Evolutionary conservation across 2,329 filamentous ascomycete genomes (phyloP).

Genomic region (Orbilia quercus): DNA sequence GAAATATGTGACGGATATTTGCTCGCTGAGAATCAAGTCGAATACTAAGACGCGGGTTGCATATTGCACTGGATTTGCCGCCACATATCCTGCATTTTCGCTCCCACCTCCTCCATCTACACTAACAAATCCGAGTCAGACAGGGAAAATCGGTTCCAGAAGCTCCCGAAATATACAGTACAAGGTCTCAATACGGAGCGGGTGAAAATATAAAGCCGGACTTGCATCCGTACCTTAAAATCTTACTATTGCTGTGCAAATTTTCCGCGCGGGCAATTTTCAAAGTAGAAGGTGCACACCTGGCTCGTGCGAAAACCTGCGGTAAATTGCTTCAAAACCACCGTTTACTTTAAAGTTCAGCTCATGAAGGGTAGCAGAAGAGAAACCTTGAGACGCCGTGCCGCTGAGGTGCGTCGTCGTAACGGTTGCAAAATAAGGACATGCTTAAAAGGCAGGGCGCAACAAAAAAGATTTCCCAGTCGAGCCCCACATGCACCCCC

Average conservation of each 20-base stretch:
- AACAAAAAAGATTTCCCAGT: not conserved
- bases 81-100: conserved; percentile 4
- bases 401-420: conserved; percentile 37
- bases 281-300: conserved; percentile 17
- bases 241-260: conserved; percentile 6
- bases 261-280: conserved; percentile 49
- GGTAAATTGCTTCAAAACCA: conserved; percentile 1
- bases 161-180: conserved; percentile 1
- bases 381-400: conserved; percentile 46
- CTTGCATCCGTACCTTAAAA: not conserved
- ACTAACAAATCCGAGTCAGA: not conserved
- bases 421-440: conserved; percentile 14
- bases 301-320: conserved; percentile 16
- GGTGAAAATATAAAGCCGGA: too few species aligned
- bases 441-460: conserved; percentile 30
- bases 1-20: not conserved
- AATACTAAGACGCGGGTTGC: conserved; percentile 8
- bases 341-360: not conserved
- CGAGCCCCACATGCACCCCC: conserved; percentile 4
- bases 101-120: conserved; percentile 18
- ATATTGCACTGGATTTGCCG: conserved; percentile 17
- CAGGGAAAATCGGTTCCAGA: not conserved
- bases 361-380: not conserved
- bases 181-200: not conserved
- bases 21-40: not conserved